These are phyloP conservation scores for Pythium graminicola DNA, from an alignment of 352 stramenopile genomes.

Conservation along the genomic window DNA sequence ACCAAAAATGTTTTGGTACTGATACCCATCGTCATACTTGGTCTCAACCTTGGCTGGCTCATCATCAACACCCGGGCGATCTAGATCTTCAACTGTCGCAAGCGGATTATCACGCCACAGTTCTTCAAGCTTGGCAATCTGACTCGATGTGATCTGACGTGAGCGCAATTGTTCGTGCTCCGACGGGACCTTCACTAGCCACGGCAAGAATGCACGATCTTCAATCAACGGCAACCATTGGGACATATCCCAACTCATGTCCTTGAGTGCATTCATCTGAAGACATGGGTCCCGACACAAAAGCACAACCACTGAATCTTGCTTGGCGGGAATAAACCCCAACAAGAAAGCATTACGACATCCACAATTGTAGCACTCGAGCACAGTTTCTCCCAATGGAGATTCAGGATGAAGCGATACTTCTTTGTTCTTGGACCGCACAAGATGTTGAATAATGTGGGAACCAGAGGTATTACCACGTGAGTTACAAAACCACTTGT, in stretches of 20 bases:
- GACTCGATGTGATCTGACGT: conserved; percentile 90
- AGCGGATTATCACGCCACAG: conserved; percentile 97
- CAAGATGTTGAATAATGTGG: conserved; percentile 98
- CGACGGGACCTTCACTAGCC: conserved; percentile 93
- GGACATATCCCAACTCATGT: conserved; percentile 99
- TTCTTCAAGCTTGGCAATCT: conserved; percentile 86
- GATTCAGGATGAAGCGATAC: conserved; percentile 92
- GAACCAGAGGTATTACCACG: conserved; percentile 90
- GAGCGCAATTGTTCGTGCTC: conserved; percentile 91
- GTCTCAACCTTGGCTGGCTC: conserved; percentile 80
- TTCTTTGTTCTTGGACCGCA: conserved; percentile 90
- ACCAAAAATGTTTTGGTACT: conserved; percentile 99
- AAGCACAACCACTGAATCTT: conserved; percentile 95
- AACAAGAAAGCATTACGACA: conserved; percentile 98
- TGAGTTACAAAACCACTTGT: conserved; percentile 99
- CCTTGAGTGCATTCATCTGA: conserved; percentile 95
- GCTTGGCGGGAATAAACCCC: conserved; percentile 97
- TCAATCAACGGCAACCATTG: conserved; percentile 98
- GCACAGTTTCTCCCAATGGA: conserved; percentile 94
- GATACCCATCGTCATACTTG: conserved; percentile 98
- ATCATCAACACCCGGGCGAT: conserved; percentile 89
- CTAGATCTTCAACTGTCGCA: conserved; percentile 94
- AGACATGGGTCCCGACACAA: conserved; percentile 96
- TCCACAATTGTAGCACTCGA: conserved; percentile 99
- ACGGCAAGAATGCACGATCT: conserved; percentile 95